Percentiles rank a stretch among this genome's conserved stretches.
Conservation (phyloP, 2,329 filamentous ascomycete genomes). For the Hymenoscyphus fructigenus region DNA sequence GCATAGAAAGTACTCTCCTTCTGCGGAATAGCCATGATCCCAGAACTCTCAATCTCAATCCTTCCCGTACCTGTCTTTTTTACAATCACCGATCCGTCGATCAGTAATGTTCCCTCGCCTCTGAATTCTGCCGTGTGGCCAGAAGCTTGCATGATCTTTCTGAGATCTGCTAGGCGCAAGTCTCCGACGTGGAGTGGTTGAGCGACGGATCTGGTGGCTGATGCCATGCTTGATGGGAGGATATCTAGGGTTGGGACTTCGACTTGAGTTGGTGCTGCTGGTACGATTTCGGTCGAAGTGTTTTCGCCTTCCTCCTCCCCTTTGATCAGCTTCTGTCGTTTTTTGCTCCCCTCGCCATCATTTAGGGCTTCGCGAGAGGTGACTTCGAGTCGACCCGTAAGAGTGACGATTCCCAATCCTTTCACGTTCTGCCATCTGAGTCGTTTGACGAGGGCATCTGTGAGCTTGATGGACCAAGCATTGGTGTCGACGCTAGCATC, state of each 20-base stretch:
- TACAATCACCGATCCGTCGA: slow-evolving; percentile 86
- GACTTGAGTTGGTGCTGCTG: slow-evolving; percentile 16
- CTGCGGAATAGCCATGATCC: slow-evolving; percentile 47
- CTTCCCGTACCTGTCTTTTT: slow-evolving; percentile 82
- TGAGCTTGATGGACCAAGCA: slow-evolving; percentile 92
- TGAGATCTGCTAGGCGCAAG: slow-evolving; percentile 80
- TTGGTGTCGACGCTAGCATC: slow-evolving; percentile 97
- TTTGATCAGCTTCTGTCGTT: slow-evolving; percentile 44
- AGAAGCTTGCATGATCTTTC: slow-evolving; percentile 76
- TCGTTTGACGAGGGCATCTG: slow-evolving; percentile 78
- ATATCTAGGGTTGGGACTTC: slow-evolving; percentile 43
- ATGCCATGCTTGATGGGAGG: slow-evolving; percentile 59
- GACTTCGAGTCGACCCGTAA: slow-evolving; percentile 71
- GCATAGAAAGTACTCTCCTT: slow-evolving; percentile 74
- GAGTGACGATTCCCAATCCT: slow-evolving; percentile 85
- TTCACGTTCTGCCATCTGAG: slow-evolving; percentile 94
- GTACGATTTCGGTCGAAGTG: slow-evolving; percentile 22
- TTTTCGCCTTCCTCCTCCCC: slow-evolving; percentile 45
- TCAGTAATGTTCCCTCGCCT: slow-evolving; percentile 86
- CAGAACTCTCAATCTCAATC: slow-evolving; percentile 83
- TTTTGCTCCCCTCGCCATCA: slow-evolving; percentile 43
- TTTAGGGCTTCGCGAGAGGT: slow-evolving; percentile 44
- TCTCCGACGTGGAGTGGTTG: slow-evolving; percentile 95
- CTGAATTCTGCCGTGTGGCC: slow-evolving; percentile 90
- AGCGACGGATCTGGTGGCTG: slow-evolving; percentile 72